Percentiles rank a stretch among this genome's conserved stretches.
Evolutionary conservation across 768 basidiomycete species (phyloP).

Genomic region (Grammothele lineata): DNA sequence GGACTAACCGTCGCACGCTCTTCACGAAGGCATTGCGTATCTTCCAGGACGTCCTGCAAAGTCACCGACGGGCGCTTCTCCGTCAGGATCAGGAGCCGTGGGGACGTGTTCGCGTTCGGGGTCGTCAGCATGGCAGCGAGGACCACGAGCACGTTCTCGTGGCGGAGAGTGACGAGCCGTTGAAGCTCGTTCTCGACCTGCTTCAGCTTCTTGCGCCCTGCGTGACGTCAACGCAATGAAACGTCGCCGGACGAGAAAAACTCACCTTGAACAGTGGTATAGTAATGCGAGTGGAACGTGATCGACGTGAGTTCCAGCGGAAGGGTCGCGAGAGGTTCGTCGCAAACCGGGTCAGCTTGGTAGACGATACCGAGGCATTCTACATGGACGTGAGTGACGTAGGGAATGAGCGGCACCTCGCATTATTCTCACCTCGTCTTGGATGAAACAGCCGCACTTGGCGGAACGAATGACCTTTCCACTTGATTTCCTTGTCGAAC

Average conservation of each 20-base stretch:
- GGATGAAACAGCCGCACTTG: constrained; percentile 72
- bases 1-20: constrained; percentile 60
- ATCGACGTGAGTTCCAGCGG: constrained; percentile 68
- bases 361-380: constrained; percentile 66
- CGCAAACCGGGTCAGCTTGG: constrained; percentile 71
- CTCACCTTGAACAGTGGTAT: constrained; percentile 57
- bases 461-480: constrained; percentile 56
- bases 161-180: constrained; percentile 51
- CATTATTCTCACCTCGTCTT: constrained; percentile 58
- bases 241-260: neutral
- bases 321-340: constrained; percentile 41
- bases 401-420: neutral
- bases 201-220: constrained; percentile 66
- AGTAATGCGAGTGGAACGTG: constrained; percentile 66
- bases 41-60: constrained; percentile 70
- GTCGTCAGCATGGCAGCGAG: constrained; percentile 63
- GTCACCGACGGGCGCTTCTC: constrained; percentile 67
- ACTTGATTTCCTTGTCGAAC: constrained; percentile 53
- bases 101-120: constrained; percentile 43
- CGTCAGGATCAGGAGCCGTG: constrained; percentile 62
- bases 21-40: constrained; percentile 69
- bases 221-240: neutral
- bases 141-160: constrained; percentile 62
- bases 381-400: constrained; percentile 25
- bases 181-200: constrained; percentile 65